Conservation (phyloP, 305 asterid genomes). For the Withania somnifera region DNA sequence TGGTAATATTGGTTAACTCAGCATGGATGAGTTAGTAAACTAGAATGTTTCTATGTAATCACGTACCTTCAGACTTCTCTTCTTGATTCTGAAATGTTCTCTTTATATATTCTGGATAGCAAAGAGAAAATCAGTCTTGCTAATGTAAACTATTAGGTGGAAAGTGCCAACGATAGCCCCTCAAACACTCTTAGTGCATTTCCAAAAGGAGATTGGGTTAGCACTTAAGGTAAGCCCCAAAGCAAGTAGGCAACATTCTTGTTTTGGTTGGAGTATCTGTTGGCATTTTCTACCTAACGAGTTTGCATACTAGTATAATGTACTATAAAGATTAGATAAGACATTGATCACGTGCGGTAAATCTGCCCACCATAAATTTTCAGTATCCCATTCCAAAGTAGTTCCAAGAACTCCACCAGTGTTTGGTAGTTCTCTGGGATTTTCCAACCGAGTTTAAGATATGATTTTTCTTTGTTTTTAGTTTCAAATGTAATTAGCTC, state of each 20-base stretch:
- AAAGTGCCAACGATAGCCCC: not conserved
- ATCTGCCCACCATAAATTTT: slow-evolving; percentile 9
- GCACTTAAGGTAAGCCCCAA: not conserved
- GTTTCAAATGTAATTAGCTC: not conserved
- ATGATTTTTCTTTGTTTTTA: not conserved
- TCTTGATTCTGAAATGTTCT: too few relatives aligned
- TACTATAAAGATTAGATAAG: not conserved
- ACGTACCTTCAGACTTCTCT: not conserved
- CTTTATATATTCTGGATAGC: not conserved
- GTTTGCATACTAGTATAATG: not conserved
- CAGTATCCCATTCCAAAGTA: slow-evolving; percentile 13
- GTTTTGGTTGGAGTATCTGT: not conserved
- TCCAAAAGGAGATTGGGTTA: not conserved
- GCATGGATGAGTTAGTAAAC: not conserved
- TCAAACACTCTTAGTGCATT: not conserved
- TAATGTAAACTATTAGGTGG: not conserved
- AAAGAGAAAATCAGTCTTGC: not conserved
- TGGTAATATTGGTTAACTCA: not conserved
- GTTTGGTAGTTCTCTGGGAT: slow-evolving; percentile 27
- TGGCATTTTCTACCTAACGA: not conserved
- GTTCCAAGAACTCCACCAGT: slow-evolving; percentile 15
- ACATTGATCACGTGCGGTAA: not conserved
- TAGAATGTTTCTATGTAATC: not conserved
- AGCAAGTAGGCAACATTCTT: not conserved
- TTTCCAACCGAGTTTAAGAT: not conserved